Base-by-base conservation (phyloP, 768 basidiomycete genomes). In the Paxillus ammoniavirescens region DNA sequence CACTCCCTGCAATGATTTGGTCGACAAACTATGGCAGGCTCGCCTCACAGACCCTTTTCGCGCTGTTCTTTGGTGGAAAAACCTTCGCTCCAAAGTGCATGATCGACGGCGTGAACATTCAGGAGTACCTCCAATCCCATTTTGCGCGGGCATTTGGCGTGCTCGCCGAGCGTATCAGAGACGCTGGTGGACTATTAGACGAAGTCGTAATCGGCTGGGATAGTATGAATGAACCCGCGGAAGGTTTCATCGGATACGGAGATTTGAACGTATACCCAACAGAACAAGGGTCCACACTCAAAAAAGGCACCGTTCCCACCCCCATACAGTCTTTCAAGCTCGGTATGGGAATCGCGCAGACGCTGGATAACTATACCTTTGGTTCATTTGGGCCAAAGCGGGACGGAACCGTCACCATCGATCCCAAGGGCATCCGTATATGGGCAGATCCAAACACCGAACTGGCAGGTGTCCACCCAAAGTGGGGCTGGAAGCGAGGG, bases 201-300 rank as follows among this genome's bases (percentile, higher is more conserved):
- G 83, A 84, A 38, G 94, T 93, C 59, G 81, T 99, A 10, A 87
- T 98, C 45, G 97, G 97, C 0, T 98, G 96, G 97, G 97, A 99
- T 66, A 88, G 86, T 61, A 73, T 98, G 70, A 98, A 99, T 68
- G 97, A 99, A 69, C 96, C 97, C 0, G 84, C 84, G 36, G 91
- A 95, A 60, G 97, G 97, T 0, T 77, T 70, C 41, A 61, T 84
- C 35, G 82, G 79, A 2, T 87, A 87, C 70, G 74, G 77, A 0
- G 84, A 96, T 66, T 75, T 99, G 28, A 78, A 76, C 47, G 55
- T 66, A 12, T 83, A 86, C 42, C 89, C 93, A 0, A 72, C 72
- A 14, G 72, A 78, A 33, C 91, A 93, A 64, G 83, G 83, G 1
- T 80, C 84, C 10, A 84, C 81, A 15, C 74, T 92, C 35, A 92